A percentile compares a stretch with the other conserved stretches of the same genome.
Evolutionary conservation across 345 rosid species (phyloP).

Genomic region (Heritiera littoralis): DNA sequence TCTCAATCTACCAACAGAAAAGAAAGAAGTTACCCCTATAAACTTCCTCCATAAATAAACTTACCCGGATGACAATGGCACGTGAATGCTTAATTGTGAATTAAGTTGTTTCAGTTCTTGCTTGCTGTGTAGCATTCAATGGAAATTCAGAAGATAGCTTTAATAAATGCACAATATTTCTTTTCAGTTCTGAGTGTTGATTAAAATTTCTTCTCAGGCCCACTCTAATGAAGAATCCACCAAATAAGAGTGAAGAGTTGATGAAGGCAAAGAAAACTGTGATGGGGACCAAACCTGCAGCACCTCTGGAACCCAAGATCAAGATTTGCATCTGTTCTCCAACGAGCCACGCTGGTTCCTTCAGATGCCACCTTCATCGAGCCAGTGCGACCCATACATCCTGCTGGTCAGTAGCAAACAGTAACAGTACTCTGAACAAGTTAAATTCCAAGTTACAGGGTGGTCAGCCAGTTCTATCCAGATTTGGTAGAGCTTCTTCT

Average conservation of each 20-base stretch:
- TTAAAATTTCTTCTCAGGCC: neutral
- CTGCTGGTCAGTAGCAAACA: neutral
- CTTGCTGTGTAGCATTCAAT: too few species aligned
- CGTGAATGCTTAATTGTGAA: neutral
- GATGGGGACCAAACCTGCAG: neutral
- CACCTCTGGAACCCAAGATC: neutral
- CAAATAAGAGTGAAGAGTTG: neutral
- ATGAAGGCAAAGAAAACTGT: neutral
- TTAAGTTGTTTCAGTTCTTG: neutral
- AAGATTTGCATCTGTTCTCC: constrained; percentile 28
- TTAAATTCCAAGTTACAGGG: neutral
- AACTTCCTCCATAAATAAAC: neutral
- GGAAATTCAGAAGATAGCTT: too few species aligned
- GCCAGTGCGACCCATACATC: neutral
- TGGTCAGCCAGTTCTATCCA: neutral
- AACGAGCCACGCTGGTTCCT: constrained; percentile 36
- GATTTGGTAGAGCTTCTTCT: constrained; percentile 18
- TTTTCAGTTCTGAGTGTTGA: neutral
- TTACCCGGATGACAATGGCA: neutral
- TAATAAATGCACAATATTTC: neutral
- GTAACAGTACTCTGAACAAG: neutral
- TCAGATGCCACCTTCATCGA: constrained; percentile 39
- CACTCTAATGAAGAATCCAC: neutral
- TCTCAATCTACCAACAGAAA: neutral
- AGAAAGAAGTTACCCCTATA: neutral